phyloP scores from a whole-genome alignment of 805 yeast species.

The Tetrapisispora taiwanensis region DNA sequence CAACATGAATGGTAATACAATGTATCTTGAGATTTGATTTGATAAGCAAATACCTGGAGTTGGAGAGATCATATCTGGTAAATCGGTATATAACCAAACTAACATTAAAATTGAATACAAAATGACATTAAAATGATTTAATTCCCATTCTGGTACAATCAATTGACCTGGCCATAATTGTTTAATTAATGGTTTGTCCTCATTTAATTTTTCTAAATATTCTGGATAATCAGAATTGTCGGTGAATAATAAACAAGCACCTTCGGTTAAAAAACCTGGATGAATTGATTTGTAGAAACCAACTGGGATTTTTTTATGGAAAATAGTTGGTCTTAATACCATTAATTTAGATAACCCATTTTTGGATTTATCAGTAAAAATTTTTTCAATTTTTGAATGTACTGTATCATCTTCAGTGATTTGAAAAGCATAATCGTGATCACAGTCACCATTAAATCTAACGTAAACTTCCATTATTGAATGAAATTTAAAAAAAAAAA shows the following conservation, averaged over 20 bases:
- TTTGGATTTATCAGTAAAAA: slow-evolving; percentile 33
- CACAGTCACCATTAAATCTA: slow-evolving; percentile 76
- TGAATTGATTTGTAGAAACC: slow-evolving; percentile 54
- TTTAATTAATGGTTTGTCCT: slow-evolving; percentile 44
- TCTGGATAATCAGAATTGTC: slow-evolving; percentile 43
- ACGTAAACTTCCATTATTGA: slow-evolving; percentile 38
- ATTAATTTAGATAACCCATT: slow-evolving; percentile 42
- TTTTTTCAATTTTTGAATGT: slow-evolving; percentile 40
- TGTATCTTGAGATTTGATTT: slow-evolving; percentile 37
- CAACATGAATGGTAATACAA: slow-evolving; percentile 23
- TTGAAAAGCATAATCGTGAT: slow-evolving; percentile 83
- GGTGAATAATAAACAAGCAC: slow-evolving; percentile 69
- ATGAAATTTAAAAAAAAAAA: slow-evolving; percentile 28
- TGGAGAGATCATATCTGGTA: slow-evolving; percentile 82
- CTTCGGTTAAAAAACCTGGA: slow-evolving; percentile 67
- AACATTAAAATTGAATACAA: slow-evolving; percentile 28
- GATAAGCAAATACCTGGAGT: slow-evolving; percentile 86
- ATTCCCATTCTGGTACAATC: slow-evolving; percentile 36
- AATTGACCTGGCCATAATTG: slow-evolving; percentile 86
- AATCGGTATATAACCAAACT: slow-evolving; percentile 83
- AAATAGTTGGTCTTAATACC: slow-evolving; percentile 69
- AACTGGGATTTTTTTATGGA: slow-evolving; percentile 53
- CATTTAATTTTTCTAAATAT: slow-evolving; percentile 37
- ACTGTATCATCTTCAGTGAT: slow-evolving; percentile 53
- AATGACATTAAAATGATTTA: slow-evolving; percentile 9